A percentile compares a stretch with the other conserved stretches of the same genome.
phyloP scores from a whole-genome alignment of 257 asterid species.

The Nicotiana attenuata region DNA sequence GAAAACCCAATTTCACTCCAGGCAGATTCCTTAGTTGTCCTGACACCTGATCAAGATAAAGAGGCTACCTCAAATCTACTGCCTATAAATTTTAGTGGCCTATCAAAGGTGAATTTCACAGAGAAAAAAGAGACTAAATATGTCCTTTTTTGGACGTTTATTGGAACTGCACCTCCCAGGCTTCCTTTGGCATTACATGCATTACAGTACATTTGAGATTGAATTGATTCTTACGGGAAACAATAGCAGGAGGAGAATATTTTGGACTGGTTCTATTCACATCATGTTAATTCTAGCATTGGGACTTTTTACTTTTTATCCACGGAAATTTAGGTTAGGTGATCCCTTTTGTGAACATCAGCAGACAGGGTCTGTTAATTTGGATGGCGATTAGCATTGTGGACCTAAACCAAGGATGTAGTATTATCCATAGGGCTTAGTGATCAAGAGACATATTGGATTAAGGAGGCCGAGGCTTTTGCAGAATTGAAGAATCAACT shows the following conservation, averaged over 20 bases:
- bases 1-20: constrained; percentile 68
- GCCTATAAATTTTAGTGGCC: constrained; percentile 84
- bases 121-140: neutral
- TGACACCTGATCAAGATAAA: constrained; percentile 79
- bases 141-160: neutral
- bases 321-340: neutral
- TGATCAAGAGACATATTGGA: neutral
- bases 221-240: neutral
- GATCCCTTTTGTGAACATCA: neutral
- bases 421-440: neutral
- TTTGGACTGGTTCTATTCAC: neutral
- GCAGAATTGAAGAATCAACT: neutral
- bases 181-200: neutral
- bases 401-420: neutral
- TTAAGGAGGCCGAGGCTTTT: neutral
- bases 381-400: neutral
- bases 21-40: constrained; percentile 68
- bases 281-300: neutral
- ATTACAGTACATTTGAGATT: neutral
- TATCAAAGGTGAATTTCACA: constrained; percentile 48
- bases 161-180: neutral
- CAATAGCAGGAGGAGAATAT: neutral
- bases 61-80: constrained; percentile 73
- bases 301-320: neutral
- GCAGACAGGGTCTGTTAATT: neutral